A percentile compares a stretch with the other conserved stretches of the same genome.
Conservation (phyloP, 2,329 filamentous ascomycete genomes). For the Bipolaris bicolor region DNA sequence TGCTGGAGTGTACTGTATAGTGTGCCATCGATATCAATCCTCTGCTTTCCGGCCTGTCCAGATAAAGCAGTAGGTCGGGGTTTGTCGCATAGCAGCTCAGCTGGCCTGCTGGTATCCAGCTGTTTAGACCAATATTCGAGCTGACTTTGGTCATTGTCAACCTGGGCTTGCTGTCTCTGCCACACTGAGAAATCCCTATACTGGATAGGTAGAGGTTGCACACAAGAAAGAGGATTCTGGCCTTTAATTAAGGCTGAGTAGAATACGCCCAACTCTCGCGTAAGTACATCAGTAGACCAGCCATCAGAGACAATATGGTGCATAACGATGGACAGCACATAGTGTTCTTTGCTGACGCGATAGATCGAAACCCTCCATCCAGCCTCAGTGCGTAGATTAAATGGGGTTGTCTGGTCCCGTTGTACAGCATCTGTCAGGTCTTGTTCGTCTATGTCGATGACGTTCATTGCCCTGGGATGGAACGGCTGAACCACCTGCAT, state of each 20-base stretch:
- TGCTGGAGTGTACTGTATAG: background rate
- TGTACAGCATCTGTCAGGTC: background rate
- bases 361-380: conserved; percentile 5
- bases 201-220: background rate
- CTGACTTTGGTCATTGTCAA: background rate
- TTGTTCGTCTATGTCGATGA: conserved; percentile 1
- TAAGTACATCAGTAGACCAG: conserved; percentile 13
- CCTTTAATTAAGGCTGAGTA: background rate
- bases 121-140: background rate
- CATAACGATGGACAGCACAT: conserved; percentile 16
- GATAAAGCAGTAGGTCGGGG: background rate
- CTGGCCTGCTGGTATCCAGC: background rate
- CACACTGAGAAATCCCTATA: conserved; percentile 6
- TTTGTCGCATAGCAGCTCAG: conserved; percentile 8
- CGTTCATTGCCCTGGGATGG: background rate
- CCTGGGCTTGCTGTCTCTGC: background rate
- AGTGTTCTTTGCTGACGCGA: background rate
- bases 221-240: background rate
- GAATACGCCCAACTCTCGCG: background rate
- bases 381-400: background rate
- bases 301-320: conserved; percentile 21
- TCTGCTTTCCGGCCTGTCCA: background rate
- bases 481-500: background rate
- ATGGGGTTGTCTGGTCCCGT: conserved; percentile 1
- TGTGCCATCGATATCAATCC: background rate